Percentiles rank a stretch among this genome's conserved stretches.
Evolutionary conservation across 305 asterid genomes (phyloP).

Genomic region (Fraxinus albicans): DNA sequence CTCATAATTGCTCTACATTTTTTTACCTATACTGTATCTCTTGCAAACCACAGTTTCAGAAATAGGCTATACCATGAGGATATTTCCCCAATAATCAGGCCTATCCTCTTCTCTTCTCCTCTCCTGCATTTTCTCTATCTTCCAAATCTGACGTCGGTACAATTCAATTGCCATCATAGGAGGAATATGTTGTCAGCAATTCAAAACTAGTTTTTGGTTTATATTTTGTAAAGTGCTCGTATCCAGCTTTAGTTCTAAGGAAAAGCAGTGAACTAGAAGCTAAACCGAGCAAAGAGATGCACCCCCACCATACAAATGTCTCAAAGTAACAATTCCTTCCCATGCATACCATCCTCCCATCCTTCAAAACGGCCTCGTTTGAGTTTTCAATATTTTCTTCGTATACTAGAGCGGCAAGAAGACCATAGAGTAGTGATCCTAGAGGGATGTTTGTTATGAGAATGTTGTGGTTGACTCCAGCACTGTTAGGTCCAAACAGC

Average conservation of each 20-base stretch:
- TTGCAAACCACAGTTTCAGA: background rate
- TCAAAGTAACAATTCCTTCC: slow-evolving; percentile 53
- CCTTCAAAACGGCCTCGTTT: slow-evolving; percentile 23
- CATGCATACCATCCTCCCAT: slow-evolving; percentile 51
- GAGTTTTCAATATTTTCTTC: slow-evolving; percentile 49
- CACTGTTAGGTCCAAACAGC: slow-evolving; percentile 58
- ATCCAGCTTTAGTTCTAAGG: slow-evolving; percentile 49
- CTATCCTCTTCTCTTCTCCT: too few relatives aligned
- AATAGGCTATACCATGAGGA: background rate
- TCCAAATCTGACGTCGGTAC: background rate
- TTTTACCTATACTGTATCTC: background rate
- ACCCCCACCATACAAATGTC: slow-evolving; percentile 63
- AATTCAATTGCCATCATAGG: background rate
- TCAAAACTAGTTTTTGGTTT: slow-evolving; percentile 26
- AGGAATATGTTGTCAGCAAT: slow-evolving; percentile 24
- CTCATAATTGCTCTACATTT: background rate
- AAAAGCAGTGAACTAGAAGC: slow-evolving; percentile 46
- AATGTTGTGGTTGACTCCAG: slow-evolving; percentile 66
- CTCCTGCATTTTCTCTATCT: background rate
- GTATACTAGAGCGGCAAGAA: slow-evolving; percentile 49
- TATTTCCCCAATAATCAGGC: background rate
- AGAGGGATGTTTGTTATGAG: slow-evolving; percentile 65
- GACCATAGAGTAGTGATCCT: slow-evolving; percentile 65
- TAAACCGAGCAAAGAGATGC: slow-evolving; percentile 53
- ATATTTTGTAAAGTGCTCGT: slow-evolving; percentile 31